Base-by-base conservation (phyloP, 1,139 yeast species). In the Yamadazyma sp. region DNA sequence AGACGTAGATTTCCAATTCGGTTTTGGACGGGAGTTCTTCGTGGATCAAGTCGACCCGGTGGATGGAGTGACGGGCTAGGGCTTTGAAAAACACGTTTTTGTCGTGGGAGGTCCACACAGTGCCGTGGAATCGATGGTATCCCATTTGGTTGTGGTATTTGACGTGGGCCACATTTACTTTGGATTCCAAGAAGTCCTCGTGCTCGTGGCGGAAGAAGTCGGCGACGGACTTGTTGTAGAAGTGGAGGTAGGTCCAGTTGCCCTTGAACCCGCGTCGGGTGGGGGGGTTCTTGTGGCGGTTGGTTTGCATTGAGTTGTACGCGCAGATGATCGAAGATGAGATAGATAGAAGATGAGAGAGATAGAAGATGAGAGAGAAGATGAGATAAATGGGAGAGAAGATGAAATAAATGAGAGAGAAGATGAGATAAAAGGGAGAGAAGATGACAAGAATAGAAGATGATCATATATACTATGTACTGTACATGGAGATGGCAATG, bases 1-100 rank as follows among this genome's bases (percentile, higher is more conserved):
- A 78, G 13, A 56, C 62, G 35, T 68, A 51, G 5, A 80, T 70
- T 42, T 80, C 84, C 1, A 61, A 36, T 4, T 54, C 47, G 0
- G 76, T 57, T 52, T 80, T 81, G 2, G 60, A 48, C 0, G 68
- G 69, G 21, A 77, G 44, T 13, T 57, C 52, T 6, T 54, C 58
- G 2, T 62, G 55, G 1, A 80, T 71, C 8, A 57, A 47, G 7
- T 71, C 78, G 7, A 69, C 48, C 28, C 70, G 53, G 46, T 78
- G 78, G 31, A 80, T 74, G 11, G 82, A 69, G 48, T 65, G 65
- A 17, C 80, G 61, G 2, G 73, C 70, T 22, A 77, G 53, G 31
- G 68, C 29, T 39, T 51, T 31, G 50, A 55, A 59, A 37, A 56
- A 55, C 14, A 29, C 35, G 29, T 51, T 57, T 38, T 59, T 61